phyloP scores from a whole-genome alignment of 2,329 filamentous ascomycete genomes.

The Alternaria brassicicola region DNA sequence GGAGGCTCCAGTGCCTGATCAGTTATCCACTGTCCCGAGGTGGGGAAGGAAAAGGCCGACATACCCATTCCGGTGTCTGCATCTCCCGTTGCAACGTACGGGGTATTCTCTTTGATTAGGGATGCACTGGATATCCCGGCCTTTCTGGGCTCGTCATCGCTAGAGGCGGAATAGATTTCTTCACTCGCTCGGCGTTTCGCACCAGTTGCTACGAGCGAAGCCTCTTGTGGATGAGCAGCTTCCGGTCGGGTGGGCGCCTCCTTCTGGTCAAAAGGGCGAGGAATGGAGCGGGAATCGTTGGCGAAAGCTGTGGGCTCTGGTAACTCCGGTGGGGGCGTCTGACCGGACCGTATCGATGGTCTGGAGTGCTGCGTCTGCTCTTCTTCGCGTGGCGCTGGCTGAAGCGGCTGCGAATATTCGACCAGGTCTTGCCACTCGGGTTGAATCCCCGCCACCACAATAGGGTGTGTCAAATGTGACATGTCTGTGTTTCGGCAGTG shows the following conservation, averaged over 20 bases:
- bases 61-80: background rate
- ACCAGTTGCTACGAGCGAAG: background rate
- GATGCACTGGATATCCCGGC: background rate
- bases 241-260: background rate
- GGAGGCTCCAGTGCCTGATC: background rate
- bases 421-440: background rate
- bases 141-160: background rate
- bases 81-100: background rate
- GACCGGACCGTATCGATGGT: no score
- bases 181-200: background rate
- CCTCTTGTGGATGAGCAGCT: background rate
- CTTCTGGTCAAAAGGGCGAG: background rate
- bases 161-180: background rate
- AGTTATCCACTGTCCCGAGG: background rate
- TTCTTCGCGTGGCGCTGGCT: background rate
- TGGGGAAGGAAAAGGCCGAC: background rate
- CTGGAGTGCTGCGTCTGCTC: background rate
- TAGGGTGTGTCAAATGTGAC: background rate
- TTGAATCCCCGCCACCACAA: background rate
- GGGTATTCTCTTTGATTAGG: background rate
- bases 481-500: background rate
- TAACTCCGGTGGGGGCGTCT: background rate
- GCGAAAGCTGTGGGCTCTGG: background rate
- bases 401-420: background rate
- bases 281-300: no score